phyloP scores from a whole-genome alignment of 1,139 yeast species.

The Yamadazyma kanchanaburiensis region DNA sequence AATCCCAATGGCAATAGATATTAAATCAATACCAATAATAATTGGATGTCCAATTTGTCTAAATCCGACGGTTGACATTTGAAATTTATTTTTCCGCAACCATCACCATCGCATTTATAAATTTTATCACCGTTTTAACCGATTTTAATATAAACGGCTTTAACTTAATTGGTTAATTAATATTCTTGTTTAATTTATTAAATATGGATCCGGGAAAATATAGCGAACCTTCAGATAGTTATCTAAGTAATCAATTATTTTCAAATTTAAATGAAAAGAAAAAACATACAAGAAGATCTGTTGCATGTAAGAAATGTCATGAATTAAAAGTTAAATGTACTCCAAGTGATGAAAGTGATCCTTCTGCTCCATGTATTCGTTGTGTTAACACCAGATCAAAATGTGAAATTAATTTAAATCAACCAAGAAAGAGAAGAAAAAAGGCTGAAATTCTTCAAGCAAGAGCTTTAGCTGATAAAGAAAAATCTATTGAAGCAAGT shows the following conservation, averaged over 20 bases:
- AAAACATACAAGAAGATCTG: conserved; percentile 24
- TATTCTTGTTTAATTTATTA: too few relatives aligned
- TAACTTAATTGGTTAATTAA: too few relatives aligned
- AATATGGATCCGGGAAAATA: too few relatives aligned
- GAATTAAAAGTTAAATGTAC: conserved; percentile 78
- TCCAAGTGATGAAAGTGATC: conserved; percentile 59
- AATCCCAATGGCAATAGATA: conserved; percentile 27
- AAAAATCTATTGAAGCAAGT: neutral
- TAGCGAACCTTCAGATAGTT: too few relatives aligned
- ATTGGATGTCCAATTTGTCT: conserved; percentile 31
- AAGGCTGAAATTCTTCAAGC: conserved; percentile 27
- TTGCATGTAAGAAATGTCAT: conserved; percentile 81
- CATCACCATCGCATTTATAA: neutral
- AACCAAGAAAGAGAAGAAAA: conserved; percentile 51
- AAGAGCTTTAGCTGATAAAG: conserved; percentile 5
- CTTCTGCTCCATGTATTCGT: conserved; percentile 67
- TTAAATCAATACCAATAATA: conserved; percentile 21
- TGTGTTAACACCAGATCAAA: conserved; percentile 61
- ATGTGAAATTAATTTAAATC: conserved; percentile 69
- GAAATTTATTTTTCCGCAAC: conserved; percentile 1
- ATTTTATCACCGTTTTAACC: conserved; percentile 10
- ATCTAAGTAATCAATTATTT: too few relatives aligned
- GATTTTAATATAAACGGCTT: too few relatives aligned
- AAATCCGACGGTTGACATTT: conserved; percentile 1
- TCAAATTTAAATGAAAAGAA: too few relatives aligned